These are phyloP conservation scores for Melastoma malabathricum DNA, from an alignment of 345 rosid species.

Conservation along the genomic window DNA sequence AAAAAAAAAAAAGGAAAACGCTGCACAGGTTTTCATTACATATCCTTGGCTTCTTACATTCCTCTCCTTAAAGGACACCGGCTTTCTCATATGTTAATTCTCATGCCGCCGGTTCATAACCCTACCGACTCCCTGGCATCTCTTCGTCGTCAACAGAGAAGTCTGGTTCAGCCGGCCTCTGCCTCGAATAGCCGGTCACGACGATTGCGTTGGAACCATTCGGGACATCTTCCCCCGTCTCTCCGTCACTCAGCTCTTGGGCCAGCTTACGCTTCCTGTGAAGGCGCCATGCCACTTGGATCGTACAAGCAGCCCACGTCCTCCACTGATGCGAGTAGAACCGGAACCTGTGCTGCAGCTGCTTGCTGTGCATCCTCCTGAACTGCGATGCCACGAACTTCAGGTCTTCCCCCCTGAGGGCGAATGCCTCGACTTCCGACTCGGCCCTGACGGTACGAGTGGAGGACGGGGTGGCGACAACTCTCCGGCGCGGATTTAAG, in stretches of 20 bases:
- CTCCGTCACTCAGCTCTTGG: slow-evolving; percentile 34
- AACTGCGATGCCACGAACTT: slow-evolving; percentile 74
- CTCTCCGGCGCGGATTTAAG: slow-evolving; percentile 51
- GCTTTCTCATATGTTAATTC: too few relatives aligned
- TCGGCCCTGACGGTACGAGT: slow-evolving; percentile 70
- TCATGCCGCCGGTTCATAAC: too few relatives aligned
- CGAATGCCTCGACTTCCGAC: slow-evolving; percentile 79
- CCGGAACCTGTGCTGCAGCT: slow-evolving; percentile 63
- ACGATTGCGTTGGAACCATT: slow-evolving; percentile 13
- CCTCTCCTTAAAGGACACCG: too few relatives aligned
- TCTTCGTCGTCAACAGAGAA: slow-evolving; percentile 46
- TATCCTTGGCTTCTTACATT: too few relatives aligned
- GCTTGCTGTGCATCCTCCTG: slow-evolving; percentile 72
- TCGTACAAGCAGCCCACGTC: slow-evolving; percentile 78
- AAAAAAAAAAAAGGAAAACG: too few relatives aligned
- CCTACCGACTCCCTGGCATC: neutral
- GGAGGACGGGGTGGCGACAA: slow-evolving; percentile 56
- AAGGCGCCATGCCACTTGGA: slow-evolving; percentile 76
- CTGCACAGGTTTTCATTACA: too few relatives aligned
- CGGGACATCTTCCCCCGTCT: slow-evolving; percentile 6
- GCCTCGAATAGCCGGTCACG: slow-evolving; percentile 29
- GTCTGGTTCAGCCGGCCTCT: slow-evolving; percentile 79
- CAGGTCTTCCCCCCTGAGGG: slow-evolving; percentile 64
- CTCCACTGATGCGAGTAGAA: slow-evolving; percentile 91
- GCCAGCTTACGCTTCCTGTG: slow-evolving; percentile 46